Percentiles rank a stretch among this genome's conserved stretches.
phyloP scores from a whole-genome alignment of 805 yeast species.

The Tetrapisispora arboricola region DNA sequence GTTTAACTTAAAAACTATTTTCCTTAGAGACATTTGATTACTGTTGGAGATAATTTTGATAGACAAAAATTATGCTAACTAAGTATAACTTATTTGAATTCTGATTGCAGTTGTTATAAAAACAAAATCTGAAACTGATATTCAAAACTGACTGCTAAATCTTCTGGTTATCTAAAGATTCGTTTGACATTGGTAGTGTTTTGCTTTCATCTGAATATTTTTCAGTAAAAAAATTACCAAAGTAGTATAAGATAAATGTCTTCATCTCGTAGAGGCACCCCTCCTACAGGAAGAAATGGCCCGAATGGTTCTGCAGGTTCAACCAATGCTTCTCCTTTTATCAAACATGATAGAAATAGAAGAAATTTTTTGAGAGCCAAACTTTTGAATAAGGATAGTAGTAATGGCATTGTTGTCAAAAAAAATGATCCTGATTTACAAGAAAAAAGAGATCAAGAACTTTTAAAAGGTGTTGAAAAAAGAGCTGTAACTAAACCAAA shows the following conservation, averaged over 20 bases:
- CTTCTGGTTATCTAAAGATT: no score
- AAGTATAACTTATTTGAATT: no score
- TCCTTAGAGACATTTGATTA: no score
- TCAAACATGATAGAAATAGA: conserved; percentile 28
- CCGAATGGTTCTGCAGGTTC: conserved; percentile 9
- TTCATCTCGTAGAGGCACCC: conserved; percentile 2
- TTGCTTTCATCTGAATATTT: no score
- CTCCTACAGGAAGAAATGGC: neutral
- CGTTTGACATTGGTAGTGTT: no score
- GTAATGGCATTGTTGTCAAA: conserved; percentile 13
- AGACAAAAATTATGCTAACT: no score
- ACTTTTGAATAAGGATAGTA: conserved; percentile 6
- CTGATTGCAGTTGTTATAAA: no score
- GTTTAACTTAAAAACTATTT: no score
- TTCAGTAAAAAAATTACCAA: no score
- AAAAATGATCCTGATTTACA: conserved; percentile 26
- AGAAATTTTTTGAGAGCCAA: conserved; percentile 27
- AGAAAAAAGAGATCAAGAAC: conserved; percentile 19
- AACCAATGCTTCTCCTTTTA: conserved; percentile 26
- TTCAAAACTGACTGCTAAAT: no score
- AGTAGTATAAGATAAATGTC: neutral
- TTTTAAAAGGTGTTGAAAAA: conserved; percentile 11
- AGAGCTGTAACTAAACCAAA: neutral
- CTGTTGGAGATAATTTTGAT: no score
- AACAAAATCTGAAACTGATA: no score